Conservation (phyloP, 257 asterid species). For the Solanum infundibuliforme region DNA sequence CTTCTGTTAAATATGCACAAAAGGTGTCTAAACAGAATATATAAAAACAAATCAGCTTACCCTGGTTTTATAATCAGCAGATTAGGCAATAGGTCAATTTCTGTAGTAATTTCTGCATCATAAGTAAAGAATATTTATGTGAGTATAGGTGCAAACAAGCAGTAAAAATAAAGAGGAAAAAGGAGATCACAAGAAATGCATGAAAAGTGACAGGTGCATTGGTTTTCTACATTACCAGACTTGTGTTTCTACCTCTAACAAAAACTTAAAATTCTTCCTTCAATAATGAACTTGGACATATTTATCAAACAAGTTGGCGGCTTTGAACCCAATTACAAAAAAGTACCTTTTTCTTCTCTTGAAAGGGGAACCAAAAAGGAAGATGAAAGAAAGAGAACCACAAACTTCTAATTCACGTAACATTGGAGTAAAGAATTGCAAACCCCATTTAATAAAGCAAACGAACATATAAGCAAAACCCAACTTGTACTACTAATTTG, state of each 20-base stretch:
- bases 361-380: not conserved
- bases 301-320: constrained; percentile 1
- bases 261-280: not conserved
- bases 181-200: constrained; percentile 63
- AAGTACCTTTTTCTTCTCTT: not conserved
- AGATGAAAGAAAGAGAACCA: constrained; percentile 6
- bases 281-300: not conserved
- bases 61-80: constrained; percentile 25
- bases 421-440: constrained; percentile 52
- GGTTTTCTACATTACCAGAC: not conserved
- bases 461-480: constrained; percentile 14
- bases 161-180: constrained; percentile 2
- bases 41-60: constrained; percentile 30
- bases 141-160: not conserved
- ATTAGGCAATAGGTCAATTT: constrained; percentile 20
- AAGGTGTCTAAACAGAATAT: not conserved
- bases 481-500: not conserved
- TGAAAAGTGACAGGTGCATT: constrained; percentile 30
- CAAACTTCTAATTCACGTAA: constrained; percentile 30
- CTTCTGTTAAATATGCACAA: not conserved
- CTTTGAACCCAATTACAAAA: not conserved
- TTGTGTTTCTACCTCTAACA: not conserved
- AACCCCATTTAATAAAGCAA: constrained; percentile 28
- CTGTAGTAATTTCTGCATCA: constrained; percentile 38
- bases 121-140: not conserved